A percentile compares a stretch with the other conserved stretches of the same genome.
phyloP scores from a whole-genome alignment of 495 filamentous ascomycete species.

The Penicillium odoratum region DNA sequence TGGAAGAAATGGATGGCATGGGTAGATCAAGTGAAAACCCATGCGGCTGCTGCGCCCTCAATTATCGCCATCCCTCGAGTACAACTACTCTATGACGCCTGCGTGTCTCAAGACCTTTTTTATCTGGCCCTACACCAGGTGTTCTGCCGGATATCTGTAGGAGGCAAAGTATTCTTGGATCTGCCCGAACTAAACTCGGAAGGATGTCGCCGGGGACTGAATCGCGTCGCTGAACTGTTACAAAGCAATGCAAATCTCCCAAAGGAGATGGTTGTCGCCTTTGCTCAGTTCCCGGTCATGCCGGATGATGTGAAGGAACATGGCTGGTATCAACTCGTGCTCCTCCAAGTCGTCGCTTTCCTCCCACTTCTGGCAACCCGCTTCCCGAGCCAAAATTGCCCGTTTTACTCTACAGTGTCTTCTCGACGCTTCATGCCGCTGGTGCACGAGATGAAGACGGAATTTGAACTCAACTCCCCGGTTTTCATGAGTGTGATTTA shows the following conservation, averaged over 20 bases:
- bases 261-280: neutral
- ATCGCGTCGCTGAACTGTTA: constrained; percentile 9
- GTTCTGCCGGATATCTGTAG: constrained; percentile 53
- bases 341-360: neutral
- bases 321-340: constrained; percentile 6
- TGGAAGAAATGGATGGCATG: constrained; percentile 15
- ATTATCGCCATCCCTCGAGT: constrained; percentile 42
- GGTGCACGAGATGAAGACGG: constrained; percentile 55
- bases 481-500: constrained; percentile 61
- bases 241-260: constrained; percentile 6
- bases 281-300: constrained; percentile 2
- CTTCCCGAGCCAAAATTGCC: constrained; percentile 30
- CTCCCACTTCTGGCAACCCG: constrained; percentile 29
- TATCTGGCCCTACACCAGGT: constrained; percentile 70
- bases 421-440: constrained; percentile 55
- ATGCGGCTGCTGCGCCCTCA: neutral
- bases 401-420: constrained; percentile 33
- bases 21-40: neutral
- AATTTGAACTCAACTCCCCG: constrained; percentile 54
- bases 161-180: constrained; percentile 13
- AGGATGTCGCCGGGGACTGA: constrained; percentile 2
- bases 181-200: constrained; percentile 12
- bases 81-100: constrained; percentile 58
- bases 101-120: constrained; percentile 53
- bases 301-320: neutral